Percentiles rank a stretch among this genome's conserved stretches.
phyloP scores from a whole-genome alignment of 306 rosid species.

The Ormosia emarginata region DNA sequence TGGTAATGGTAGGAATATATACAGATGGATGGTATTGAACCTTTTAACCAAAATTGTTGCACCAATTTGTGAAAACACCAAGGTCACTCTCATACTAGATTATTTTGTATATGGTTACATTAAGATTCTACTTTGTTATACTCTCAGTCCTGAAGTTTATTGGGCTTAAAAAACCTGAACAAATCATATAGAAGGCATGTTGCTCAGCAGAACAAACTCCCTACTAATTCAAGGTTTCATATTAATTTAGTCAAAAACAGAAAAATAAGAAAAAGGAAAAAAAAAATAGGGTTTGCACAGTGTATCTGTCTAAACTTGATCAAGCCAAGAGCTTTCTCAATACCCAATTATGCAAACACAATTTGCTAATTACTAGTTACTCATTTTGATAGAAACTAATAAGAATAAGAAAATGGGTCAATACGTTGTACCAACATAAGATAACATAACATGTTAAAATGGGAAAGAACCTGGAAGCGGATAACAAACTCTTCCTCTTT shows the following conservation, averaged over 20 bases:
- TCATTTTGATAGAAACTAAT: neutral
- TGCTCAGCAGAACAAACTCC: neutral
- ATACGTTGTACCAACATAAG: neutral
- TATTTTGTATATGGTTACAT: neutral
- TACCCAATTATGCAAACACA: neutral
- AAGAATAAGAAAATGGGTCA: neutral
- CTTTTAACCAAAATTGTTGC: neutral
- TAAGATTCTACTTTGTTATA: neutral
- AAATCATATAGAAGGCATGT: neutral
- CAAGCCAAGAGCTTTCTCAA: neutral
- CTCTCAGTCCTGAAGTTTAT: neutral
- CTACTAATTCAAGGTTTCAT: neutral
- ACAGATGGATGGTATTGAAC: neutral
- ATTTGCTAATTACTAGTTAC: neutral
- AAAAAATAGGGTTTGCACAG: neutral
- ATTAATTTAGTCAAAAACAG: neutral
- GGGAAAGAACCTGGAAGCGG: slow-evolving; percentile 72
- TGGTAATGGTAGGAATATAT: neutral
- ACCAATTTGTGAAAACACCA: neutral
- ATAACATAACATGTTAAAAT: neutral
- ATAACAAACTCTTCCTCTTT: slow-evolving; percentile 93
- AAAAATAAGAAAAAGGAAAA: too few relatives aligned
- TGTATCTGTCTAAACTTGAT: neutral
- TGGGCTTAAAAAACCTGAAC: neutral
- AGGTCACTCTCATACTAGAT: neutral